These are phyloP conservation scores for Hanseniaspora lachancei DNA, from an alignment of 805 yeast genomes.

Conservation along the genomic window DNA sequence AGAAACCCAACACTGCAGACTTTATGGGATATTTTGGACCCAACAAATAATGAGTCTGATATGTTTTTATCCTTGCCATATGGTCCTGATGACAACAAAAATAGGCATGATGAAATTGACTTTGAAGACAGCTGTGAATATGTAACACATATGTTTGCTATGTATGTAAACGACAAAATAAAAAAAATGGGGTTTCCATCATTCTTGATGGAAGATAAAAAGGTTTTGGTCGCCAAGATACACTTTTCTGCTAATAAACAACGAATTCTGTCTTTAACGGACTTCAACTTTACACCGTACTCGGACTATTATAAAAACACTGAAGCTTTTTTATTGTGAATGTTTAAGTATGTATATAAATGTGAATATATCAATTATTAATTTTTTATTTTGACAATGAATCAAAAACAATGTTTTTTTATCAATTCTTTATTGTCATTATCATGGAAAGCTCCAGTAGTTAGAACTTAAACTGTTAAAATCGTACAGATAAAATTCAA, in stretches of 20 bases:
- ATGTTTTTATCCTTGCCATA: not conserved
- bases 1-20: not conserved
- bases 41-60: not conserved
- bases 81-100: not conserved
- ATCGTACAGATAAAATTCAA: no score
- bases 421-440: no score
- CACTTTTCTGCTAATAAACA: not conserved
- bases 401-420: no score
- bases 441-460: no score
- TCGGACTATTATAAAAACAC: not conserved
- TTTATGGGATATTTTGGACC: conserved; percentile 1
- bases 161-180: not conserved
- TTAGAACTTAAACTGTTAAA: no score
- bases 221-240: not conserved
- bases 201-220: not conserved
- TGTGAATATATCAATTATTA: not conserved
- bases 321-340: not conserved
- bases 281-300: not conserved
- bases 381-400: no score
- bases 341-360: not conserved
- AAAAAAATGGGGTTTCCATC: not conserved
- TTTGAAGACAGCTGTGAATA: not conserved
- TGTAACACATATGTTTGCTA: not conserved
- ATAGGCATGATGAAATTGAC: not conserved
- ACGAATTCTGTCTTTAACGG: not conserved